Evolutionary conservation across 345 rosid genomes (phyloP).

Genomic region (Cardiospermum halicacabum): DNA sequence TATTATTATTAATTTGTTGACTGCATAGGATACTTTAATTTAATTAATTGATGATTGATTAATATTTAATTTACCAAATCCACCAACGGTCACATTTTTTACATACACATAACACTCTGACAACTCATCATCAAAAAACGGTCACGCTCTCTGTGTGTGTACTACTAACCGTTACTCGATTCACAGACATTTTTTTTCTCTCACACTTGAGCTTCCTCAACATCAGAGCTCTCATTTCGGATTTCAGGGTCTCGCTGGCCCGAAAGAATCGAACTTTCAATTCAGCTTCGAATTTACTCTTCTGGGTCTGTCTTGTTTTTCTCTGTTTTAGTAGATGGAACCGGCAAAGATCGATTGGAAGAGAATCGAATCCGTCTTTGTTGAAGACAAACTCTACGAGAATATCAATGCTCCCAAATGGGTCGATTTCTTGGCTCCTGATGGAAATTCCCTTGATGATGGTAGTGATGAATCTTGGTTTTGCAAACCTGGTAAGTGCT

Average conservation of each 20-base stretch:
- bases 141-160: constrained; percentile 1
- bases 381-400: constrained; percentile 68
- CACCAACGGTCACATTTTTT: constrained; percentile 45
- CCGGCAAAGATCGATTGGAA: constrained; percentile 95
- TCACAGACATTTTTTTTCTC: not conserved
- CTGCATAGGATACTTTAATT: not conserved
- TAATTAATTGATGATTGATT: not conserved
- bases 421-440: constrained; percentile 63
- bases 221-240: constrained; percentile 5
- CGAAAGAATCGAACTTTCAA: not conserved
- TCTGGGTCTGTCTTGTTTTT: constrained; percentile 18
- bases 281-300: too few species aligned
- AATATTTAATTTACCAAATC: not conserved
- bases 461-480: constrained; percentile 84
- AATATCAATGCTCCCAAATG: constrained; percentile 82
- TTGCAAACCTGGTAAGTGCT: constrained; percentile 66
- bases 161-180: not conserved
- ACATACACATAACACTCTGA: too few species aligned
- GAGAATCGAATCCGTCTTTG: constrained; percentile 63
- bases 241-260: not conserved
- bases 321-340: constrained; percentile 40
- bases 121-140: constrained; percentile 23
- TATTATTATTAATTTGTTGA: too few species aligned
- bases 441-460: constrained; percentile 32
- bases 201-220: not conserved